Base-by-base conservation (phyloP, 306 rosid genomes). In the Lathyrus tuberosus region DNA sequence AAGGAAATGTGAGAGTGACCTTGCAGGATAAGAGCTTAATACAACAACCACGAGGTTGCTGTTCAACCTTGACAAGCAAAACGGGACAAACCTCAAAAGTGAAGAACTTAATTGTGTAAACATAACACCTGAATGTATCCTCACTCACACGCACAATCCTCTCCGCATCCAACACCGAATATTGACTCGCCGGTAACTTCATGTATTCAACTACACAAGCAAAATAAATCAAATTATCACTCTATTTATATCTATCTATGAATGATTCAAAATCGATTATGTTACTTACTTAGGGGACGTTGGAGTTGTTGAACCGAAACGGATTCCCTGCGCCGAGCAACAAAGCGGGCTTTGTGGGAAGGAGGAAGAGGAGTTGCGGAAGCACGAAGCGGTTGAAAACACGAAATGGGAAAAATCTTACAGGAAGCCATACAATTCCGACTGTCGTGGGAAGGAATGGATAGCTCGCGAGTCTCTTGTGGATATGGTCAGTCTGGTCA, bases 161-260 rank as follows among this genome's bases (percentile, higher is more conserved):
- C 92, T 94, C 97, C 8, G 96, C 98, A 14, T 94, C 98, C 86
- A 93, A 80, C 58, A 94, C 98, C 26, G 98, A 94, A 68, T 94
- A 94, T 74, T 94, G 97, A 79, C 98, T 94, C 10, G 98, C 96
- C 17, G 97, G 98, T 59, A 94, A 85, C 38, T 90, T 85, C 97
- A 94, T 88, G 60, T 94, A 90, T 46, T 94, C 97, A 73, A 83
- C 97, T 90, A 82, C 49, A 71, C 65, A 10, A 5, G 3, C 18
- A 54, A 42, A 35, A 35, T 2, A 33, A 35, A 35, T 35, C 10
- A 35, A 35, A 35, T 1, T 35, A 35, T 35, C 8, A 35, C 10
- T 35, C 2, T 35, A 31, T 31, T 1, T 31, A 7, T 35, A 7
- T 33, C 38, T 35, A 35, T 35, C 8, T 8, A 33, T 33, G 9